Evolutionary conservation across 768 basidiomycete genomes (phyloP), one percentile per base, ranked within the genome.

Genomic region (Rhodotorula sphaerocarpa): DNA sequence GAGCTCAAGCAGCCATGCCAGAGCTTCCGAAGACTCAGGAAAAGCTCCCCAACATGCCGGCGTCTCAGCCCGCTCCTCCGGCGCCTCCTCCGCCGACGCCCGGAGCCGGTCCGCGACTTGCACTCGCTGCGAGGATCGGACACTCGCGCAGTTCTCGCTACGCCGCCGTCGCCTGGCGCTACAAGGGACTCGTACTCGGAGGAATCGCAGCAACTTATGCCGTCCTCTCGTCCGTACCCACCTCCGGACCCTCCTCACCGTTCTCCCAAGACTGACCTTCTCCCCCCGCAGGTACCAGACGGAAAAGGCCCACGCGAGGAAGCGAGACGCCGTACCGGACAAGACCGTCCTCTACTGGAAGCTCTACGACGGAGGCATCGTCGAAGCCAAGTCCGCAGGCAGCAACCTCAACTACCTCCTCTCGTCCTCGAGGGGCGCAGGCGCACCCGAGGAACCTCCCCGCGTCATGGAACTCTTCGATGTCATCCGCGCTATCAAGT

Each of bases 391-490:
- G 47, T 66, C 65, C 3, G 50, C 61, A 4, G 57, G 56, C 3
- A 63, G 61, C 16, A 57, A 41, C 50, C 55, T 73, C 25, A 72
- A 65, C 51, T 64, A 66, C 59, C 66, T 73, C 16, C 48, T 73
- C 36, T 51, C 50, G 14, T 62, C 61, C 2, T 61, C 60, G 20
- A 39, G 36, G 36, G 61, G 63, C 25, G 56, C 56, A 0, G 62
- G 63, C 14, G 55, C 60, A 2, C 61, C 62, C 0, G 71, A 71
- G 5, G 72, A 73, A 42, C 72, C 71, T 2, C 69, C 71, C 0
- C 55, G 71, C 23, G 54, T 73, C 10, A 70, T 73, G 67, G 61
- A 65, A 18, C 46, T 72, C 15, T 73, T 73, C 51, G 72, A 73
- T 5, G 72, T 73, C 21, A 53, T 72, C 12, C 57, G 66, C 25